These are phyloP conservation scores for Chlamydomonas schloesseri DNA, from an alignment of 139 green algal species.

Conservation along the genomic window DNA sequence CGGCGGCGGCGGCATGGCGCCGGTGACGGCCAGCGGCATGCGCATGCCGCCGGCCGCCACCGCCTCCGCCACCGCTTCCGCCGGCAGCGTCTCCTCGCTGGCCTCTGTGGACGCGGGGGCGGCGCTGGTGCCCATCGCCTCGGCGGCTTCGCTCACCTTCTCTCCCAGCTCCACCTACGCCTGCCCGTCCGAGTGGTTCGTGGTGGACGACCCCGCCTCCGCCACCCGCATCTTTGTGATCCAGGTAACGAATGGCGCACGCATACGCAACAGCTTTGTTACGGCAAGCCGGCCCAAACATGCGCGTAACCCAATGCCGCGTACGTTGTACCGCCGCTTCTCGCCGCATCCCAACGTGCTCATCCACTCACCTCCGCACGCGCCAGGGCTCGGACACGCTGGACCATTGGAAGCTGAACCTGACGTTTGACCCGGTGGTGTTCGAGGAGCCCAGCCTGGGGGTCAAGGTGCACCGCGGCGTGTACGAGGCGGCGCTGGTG, in stretches of 20 bases:
- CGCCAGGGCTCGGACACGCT: constrained; percentile 65
- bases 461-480: constrained; percentile 93
- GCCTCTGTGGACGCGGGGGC: too few species aligned
- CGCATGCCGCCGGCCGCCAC: not conserved
- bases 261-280: too few species aligned
- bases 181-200: constrained; percentile 86
- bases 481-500: constrained; percentile 88
- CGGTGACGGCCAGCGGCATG: not conserved
- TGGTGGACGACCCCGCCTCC: constrained; percentile 78
- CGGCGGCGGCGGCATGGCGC: constrained; percentile 20
- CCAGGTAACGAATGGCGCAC: too few species aligned
- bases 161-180: constrained; percentile 13
- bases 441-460: constrained; percentile 92
- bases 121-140: too few species aligned
- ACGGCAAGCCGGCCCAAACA: too few species aligned
- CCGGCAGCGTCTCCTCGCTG: too few species aligned
- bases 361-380: too few species aligned
- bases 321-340: too few species aligned
- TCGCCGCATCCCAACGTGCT: too few species aligned
- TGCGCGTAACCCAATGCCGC: too few species aligned
- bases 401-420: constrained; percentile 90
- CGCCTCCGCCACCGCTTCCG: not conserved
- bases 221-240: constrained; percentile 83
- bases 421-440: constrained; percentile 95
- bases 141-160: not conserved